Base-by-base conservation (phyloP, 2,329 filamentous ascomycete genomes). In the Ophiosphaerella korrae region DNA sequence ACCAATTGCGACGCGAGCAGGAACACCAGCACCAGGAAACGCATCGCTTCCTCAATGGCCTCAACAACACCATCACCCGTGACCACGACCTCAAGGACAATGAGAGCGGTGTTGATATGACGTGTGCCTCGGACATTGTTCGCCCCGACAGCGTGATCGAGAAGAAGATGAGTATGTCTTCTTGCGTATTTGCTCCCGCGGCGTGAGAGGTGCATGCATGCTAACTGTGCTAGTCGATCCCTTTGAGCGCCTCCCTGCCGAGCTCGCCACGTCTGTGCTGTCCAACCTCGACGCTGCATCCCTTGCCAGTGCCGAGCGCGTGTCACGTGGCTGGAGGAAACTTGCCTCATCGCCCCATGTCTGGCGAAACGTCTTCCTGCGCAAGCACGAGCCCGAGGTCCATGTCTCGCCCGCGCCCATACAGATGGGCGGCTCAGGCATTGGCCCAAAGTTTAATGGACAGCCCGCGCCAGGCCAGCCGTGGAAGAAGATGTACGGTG, bases 401-500 rank as follows among this genome's bases (percentile, higher is more conserved):
- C 73, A 76, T 51, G 76, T 78, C 26, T 70, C 74, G 13, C 77
- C 78, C 3, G 68, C 74, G 12, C 78, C 78, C 6, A 74, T 76
- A 54, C 74, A 75, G 62, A 82, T 81, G 61, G 80, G 79, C 40
- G 79, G 79, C 23, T 70, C 74, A 11, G 85, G 84, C 4, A 68
- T 82, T 31, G 84, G 85, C 40, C 80, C 78, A 57, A 70, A 74
- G 31, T 58, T 52, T 53, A 72, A 75, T 47, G 52, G 86, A 86
- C 3, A 80, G 81, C 33, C 64, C 21, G 64, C 63, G 5, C 70
- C 71, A 24, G 68, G 65, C 2, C 90, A 89, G 60, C 83, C 96
- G 69, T 99, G 92, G 91, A 90, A 89, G 75, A 83, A 86, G 58
- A 89, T 97, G 70, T 96, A 92, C 73, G 81, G 85, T 62, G 88